These are phyloP conservation scores for Flaveria sonorensis DNA, from an alignment of 129 eudicot genomes.

Conservation along the genomic window DNA sequence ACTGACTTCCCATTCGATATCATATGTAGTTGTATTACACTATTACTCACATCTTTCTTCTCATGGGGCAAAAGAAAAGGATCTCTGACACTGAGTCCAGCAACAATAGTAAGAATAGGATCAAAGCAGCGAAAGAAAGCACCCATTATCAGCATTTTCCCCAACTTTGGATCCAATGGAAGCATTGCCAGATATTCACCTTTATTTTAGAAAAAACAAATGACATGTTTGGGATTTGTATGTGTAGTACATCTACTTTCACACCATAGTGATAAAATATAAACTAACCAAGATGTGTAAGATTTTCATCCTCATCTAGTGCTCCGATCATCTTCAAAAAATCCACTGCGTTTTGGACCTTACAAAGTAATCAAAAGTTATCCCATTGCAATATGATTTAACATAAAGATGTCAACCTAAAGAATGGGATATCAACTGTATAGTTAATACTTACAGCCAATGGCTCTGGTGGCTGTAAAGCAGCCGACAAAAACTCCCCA, in stretches of 20 bases:
- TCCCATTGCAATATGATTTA: neutral
- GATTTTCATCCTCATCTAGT: constrained; percentile 82
- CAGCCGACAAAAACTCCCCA: constrained; percentile 89
- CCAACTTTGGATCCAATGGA: constrained; percentile 96
- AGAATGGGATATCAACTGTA: neutral
- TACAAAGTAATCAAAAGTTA: constrained; percentile 21
- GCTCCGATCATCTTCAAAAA: constrained; percentile 93
- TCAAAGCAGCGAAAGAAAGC: constrained; percentile 94
- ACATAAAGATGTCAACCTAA: neutral
- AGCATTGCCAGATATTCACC: constrained; percentile 87
- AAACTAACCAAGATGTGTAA: constrained; percentile 89
- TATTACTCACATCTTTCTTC: constrained; percentile 76
- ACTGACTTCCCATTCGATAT: neutral
- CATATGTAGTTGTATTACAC: constrained; percentile 34
- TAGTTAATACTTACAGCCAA: constrained; percentile 66
- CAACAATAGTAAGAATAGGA: constrained; percentile 93
- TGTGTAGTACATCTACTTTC: constrained; percentile 3
- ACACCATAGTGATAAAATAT: constrained; percentile 15
- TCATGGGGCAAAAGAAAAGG: constrained; percentile 99
- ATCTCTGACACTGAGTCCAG: constrained; percentile 97
- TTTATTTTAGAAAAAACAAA: constrained; percentile 28
- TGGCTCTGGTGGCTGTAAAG: constrained; percentile 95
- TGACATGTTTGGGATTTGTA: constrained; percentile 3
- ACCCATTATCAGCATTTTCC: constrained; percentile 97
- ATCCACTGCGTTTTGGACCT: constrained; percentile 97